Base-by-base conservation (phyloP, 768 basidiomycete species). In the Auricularia sp. region DNA sequence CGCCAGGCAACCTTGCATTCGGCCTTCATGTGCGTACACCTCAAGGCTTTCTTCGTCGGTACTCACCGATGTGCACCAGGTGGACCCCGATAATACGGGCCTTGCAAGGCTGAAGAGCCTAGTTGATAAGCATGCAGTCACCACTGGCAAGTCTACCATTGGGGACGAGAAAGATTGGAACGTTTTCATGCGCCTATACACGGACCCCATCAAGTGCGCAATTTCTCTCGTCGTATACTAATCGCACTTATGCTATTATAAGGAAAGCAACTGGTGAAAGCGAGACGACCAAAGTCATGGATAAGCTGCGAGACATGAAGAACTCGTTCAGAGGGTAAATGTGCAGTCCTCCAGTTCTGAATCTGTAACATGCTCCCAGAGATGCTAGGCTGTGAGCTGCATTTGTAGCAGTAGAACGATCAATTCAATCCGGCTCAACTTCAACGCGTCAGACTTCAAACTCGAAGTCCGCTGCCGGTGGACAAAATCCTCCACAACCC, bases 161-260 rank as follows among this genome's bases (percentile, higher is more conserved):
- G 90, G 83, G 0, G 90, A 98, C 69, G 96, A 98, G 79, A 94
- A 94, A 77, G 79, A 85, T 68, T 95, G 92, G 91, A 98, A 98
- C 75, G 86, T 93, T 7, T 98, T 98, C 75, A 94, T 97, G 92
- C 83, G 94, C 18, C 76, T 94, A 11, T 76, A 80, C 3, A 84
- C 78, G 67, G 78, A 80, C 3, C 79, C 84, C 4, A 83, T 94
- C 39, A 78, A 79, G 92, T 92, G 69, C 66, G 85, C 78, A 29
- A 29, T 29, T 29, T 29, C 29, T 29, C 29, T 29, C 29, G 29
- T 29, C 29, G 29, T 29, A 29, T 29, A 29, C 29, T 29, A 29
- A 29, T 29, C 29, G 29, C 29, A 29, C 29, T 29, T 29, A 29
- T 6, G n/a, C 54, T 51, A 13, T 36, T 6, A 35, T 18, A 68